phyloP scores from a whole-genome alignment of 2,329 filamentous ascomycete genomes.

The Cladosporium oxysporum region DNA sequence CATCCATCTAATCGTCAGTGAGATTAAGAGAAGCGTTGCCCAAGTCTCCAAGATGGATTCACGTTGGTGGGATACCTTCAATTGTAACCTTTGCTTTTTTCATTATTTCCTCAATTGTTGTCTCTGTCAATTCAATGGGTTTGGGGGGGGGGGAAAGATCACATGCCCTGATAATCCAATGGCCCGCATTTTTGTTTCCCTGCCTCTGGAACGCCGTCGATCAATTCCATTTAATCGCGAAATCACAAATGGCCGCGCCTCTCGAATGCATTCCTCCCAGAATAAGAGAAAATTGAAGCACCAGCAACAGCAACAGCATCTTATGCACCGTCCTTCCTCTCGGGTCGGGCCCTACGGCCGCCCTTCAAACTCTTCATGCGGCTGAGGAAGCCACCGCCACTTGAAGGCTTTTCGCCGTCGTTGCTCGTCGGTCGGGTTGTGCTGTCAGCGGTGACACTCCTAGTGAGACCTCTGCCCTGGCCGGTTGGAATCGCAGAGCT shows the following conservation, averaged over 20 bases:
- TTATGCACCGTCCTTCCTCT: conserved; percentile 25
- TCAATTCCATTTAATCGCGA: neutral
- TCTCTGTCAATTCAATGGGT: neutral
- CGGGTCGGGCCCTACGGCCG: conserved; percentile 53
- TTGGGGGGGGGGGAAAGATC: neutral
- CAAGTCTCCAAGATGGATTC: neutral
- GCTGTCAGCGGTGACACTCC: conserved; percentile 56
- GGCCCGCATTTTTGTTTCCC: neutral
- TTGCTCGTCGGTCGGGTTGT: conserved; percentile 13
- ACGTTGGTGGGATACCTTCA: too few species aligned
- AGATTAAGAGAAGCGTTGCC: neutral
- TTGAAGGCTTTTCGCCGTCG: conserved; percentile 15
- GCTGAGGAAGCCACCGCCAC: conserved; percentile 66
- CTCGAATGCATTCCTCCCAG: neutral
- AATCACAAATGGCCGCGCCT: neutral
- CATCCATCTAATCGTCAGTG: too few species aligned
- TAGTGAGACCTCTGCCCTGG: conserved; percentile 55
- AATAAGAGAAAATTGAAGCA: neutral
- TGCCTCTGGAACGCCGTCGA: neutral
- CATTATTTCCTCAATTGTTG: neutral
- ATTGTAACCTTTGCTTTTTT: neutral
- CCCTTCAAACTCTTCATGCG: conserved; percentile 83
- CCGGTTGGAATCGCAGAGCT: conserved; percentile 4
- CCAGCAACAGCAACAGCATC: neutral
- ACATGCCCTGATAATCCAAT: conserved; percentile 6